Evolutionary conservation across 345 rosid species (phyloP), one percentile per base, ranked within the genome.

Genomic region (Reutealis trisperma): DNA sequence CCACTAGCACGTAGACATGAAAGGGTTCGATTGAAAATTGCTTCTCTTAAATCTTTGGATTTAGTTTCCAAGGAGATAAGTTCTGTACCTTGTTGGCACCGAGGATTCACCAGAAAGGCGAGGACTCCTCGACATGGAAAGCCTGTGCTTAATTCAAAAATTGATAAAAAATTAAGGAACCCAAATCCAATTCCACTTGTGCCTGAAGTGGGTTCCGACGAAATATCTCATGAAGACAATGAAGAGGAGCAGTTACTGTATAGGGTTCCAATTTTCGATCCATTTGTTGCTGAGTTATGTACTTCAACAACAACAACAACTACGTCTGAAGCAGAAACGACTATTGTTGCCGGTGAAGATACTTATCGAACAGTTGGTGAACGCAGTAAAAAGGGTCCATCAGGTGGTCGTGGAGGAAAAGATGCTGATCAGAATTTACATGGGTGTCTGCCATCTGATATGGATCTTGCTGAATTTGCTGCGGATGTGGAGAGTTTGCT

Each of bases 401-500:
- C 45, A 16, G 34, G 18, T n/a, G 72, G 30, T 24, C 1, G 1
- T 27, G 57, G 14, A 21, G 71, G 77, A 24, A 44, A 69, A 25
- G 84, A 72, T 6, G 77, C n/a, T 27, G 88, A 5, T 16, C 12
- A 82, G 25, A 58, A 55, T 27, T 57, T 84, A 63, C 87, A 84
- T 5, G 92, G 91, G 62, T 81, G 91, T 75, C 87, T 89, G 25
- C 98, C 94, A 9, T 87, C 98, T 8, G 94, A 93, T 11, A 83
- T 81, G 89, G 99, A 96, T 57, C 90, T 93, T 10, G 99, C 90
- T 1, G 94, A 92, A 72, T 96, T 95, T 64, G 92, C 96, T 12
- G 98, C 98, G 10, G 93, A 92, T 70, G 96, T 96, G 54, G 96
- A 96, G 87, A 91, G 80, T 75, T 79, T 96, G 80, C 89, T 96